Base-by-base conservation (phyloP, 2,329 filamentous ascomycete genomes). In the Phaeosphaeria sp. region DNA sequence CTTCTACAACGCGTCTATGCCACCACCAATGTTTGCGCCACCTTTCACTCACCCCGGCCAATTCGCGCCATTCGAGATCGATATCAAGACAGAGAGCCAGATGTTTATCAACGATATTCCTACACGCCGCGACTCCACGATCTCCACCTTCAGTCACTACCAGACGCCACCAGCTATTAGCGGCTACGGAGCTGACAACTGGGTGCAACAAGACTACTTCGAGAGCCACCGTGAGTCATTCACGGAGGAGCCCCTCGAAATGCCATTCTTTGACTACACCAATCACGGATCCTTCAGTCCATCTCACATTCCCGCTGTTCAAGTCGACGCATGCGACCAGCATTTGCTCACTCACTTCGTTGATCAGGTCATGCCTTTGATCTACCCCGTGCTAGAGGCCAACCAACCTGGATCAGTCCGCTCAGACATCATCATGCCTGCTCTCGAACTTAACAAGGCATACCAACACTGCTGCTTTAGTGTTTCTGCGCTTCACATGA, bases 381-480 rank as follows among this genome's bases (percentile, higher is more conserved):
- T 97, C 74, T 98, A 97, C 78, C 95, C 95, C 15, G 90, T 98
- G 53, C 85, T 97, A 33, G 93, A 98, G 79, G 89, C 89, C 42
- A 96, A 95, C 76, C 92, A 96, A 75, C 91, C 91, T 68, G 92
- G 92, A 41, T 91, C 90, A 1, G 88, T 92, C 39, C 87, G 89
- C 60, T 89, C 91, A 1, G 90, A 95, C 68, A 86, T 96, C 60
- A 90, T 98, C 65, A 85, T 98, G 17, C 92, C 91, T 4, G 91
- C 94, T 7, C 84, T 99, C 33, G 91, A 96, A 75, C 90, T 86
- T 68, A 99, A 98, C 85, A 93, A 91, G 77, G 90, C 89, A 66
- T 99, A 97, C 78, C 85, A 97, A 30, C 93, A 98, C 82, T 97
- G 93, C 82, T 98, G 94, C 79, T 83, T 99, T 61, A 96, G 92